A percentile compares a stretch with the other conserved stretches of the same genome.
phyloP scores from a whole-genome alignment of 208 protist genomes.

The Acanthamoeba triangularis region DNA sequence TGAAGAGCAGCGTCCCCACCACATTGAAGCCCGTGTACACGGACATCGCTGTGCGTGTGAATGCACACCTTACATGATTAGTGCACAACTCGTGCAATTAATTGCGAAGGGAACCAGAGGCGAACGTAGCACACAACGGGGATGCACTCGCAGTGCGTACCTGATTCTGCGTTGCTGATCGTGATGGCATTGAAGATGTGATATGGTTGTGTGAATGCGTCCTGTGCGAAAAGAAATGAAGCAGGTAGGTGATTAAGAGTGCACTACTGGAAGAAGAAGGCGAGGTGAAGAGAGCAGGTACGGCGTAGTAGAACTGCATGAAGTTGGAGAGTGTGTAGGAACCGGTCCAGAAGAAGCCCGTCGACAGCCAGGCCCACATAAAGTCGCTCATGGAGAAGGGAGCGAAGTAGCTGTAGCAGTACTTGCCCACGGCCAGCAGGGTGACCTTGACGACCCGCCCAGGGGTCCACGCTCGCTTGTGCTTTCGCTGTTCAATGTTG shows the following conservation, averaged over 20 bases:
- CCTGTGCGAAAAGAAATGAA: background rate
- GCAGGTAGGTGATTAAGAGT: background rate
- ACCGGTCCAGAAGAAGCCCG: background rate
- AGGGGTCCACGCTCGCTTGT: background rate
- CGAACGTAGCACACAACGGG: too few species aligned
- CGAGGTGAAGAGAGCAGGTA: background rate
- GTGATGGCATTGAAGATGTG: background rate
- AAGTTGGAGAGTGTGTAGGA: slow-evolving; percentile 12
- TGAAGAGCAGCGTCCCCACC: background rate
- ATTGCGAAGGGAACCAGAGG: too few species aligned
- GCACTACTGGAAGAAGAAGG: background rate
- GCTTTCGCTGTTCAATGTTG: background rate
- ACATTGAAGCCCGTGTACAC: slow-evolving; percentile 13
- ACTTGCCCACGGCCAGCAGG: background rate
- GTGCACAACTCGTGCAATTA: too few species aligned
- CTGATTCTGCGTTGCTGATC: background rate
- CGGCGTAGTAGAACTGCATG: slow-evolving; percentile 29
- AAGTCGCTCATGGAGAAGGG: slow-evolving; percentile 9
- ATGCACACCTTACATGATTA: too few species aligned
- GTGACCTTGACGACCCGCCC: background rate
- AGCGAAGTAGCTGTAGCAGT: slow-evolving; percentile 10
- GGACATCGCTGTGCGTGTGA: background rate
- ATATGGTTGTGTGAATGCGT: background rate
- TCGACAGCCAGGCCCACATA: slow-evolving; percentile 5
- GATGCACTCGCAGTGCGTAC: too few species aligned